Evolutionary conservation across 345 rosid species (phyloP), one percentile per base, ranked within the genome.

Genomic region (Pistacia integerrima): DNA sequence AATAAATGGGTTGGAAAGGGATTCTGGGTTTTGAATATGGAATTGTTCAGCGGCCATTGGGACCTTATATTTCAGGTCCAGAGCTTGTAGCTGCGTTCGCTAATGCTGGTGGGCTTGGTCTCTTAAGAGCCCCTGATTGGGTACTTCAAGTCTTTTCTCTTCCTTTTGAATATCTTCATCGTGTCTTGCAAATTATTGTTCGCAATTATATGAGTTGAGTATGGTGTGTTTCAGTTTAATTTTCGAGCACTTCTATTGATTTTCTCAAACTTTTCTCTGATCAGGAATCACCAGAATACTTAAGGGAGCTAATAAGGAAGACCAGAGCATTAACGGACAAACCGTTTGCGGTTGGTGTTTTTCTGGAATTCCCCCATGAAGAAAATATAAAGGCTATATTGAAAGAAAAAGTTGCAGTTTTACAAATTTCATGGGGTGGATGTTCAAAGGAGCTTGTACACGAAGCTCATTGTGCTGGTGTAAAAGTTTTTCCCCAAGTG

Each of bases 71-170:
- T 78, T 90, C 97, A 4, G 85, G 93, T 16, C 98, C 98, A 0
- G 96, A 90, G 82, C 97, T 94, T 65, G 98, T 90, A 8, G 97
- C 98, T 30, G 98, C 97, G 38, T 97, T 94, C 56, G 92, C 98
- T 65, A 88, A 91, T 56, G 90, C 96, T 56, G 98, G 98, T 69
- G 96, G 90, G 16, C 87, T 94, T 52, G 98, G 97, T 49, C 71
- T 94, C 52, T 96, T 94, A 68, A 84, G 98, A 86, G 86, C 87
- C 80, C 98, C 97, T 13, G 98, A 94, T 75, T 87, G 91, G 98
- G 98, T 94, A 75, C 52, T 56, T 78, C 17, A 13, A 54, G 6
- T 54, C 57, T 5, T 54, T 13, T 16, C 57, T 54, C 8, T 49
- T 49, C 54, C 54, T 49, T 49, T 11, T 46, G 1, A 46, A 2